Percentiles rank a stretch among this genome's conserved stretches.
Conservation (phyloP, 768 basidiomycete genomes). For the Boletus rubroflammeus region DNA sequence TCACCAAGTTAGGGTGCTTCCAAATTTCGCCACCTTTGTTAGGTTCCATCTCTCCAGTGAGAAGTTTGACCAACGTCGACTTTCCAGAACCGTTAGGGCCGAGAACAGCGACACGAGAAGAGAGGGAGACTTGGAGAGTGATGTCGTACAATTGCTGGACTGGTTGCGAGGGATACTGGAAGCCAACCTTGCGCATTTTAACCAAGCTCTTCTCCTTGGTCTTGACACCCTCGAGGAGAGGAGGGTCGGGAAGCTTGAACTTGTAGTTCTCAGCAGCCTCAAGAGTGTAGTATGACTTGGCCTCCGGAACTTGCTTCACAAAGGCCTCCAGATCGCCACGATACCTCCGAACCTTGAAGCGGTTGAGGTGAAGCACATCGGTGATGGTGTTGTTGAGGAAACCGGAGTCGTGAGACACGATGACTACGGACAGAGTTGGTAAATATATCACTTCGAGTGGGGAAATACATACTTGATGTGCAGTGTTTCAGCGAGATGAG, state of each 20-base stretch:
- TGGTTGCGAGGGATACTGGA: slow-evolving; percentile 87
- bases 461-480: slow-evolving; percentile 71
- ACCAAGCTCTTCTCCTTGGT: slow-evolving; percentile 97
- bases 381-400: slow-evolving; percentile 99
- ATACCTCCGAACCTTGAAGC: slow-evolving; percentile 96
- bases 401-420: slow-evolving; percentile 95
- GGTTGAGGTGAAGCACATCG: slow-evolving; percentile 95
- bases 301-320: slow-evolving; percentile 92
- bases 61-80: slow-evolving; percentile 93
- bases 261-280: slow-evolving; percentile 95
- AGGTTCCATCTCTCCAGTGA: slow-evolving; percentile 94
- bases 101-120: slow-evolving; percentile 96
- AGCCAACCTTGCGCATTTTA: slow-evolving; percentile 97
- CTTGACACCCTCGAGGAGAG: slow-evolving; percentile 98
- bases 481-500: slow-evolving; percentile 82
- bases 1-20: slow-evolving; percentile 99
- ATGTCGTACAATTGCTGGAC: slow-evolving; percentile 94
- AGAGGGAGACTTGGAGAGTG: slow-evolving; percentile 93
- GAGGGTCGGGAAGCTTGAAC: slow-evolving; percentile 97
- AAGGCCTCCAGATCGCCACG: slow-evolving; percentile 94
- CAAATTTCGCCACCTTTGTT: slow-evolving; percentile 97
- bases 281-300: slow-evolving; percentile 96
- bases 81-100: slow-evolving; percentile 99
- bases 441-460: not conserved
- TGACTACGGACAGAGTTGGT: slow-evolving; percentile 48